phyloP scores from a whole-genome alignment of 441 rosid genomes.

The Adansonia rubrostipa region DNA sequence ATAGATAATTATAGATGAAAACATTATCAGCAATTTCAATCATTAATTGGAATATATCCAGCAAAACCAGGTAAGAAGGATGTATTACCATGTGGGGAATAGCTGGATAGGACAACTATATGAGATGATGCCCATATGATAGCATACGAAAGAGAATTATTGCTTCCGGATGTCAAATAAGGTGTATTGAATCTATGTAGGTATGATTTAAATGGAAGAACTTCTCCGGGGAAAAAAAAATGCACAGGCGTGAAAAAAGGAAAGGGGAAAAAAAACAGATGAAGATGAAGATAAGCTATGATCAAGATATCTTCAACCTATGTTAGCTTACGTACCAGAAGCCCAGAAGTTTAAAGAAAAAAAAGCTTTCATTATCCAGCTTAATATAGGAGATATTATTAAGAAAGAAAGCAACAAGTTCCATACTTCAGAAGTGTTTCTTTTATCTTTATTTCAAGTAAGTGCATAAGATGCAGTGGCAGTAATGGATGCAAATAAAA shows the following conservation, averaged over 20 bases:
- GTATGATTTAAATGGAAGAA: conserved; percentile 60
- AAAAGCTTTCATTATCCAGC: no score
- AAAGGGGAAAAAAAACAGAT: no score
- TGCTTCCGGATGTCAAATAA: conserved; percentile 61
- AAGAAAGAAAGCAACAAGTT: not conserved
- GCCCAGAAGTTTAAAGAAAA: no score
- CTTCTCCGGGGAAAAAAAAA: conserved; percentile 42
- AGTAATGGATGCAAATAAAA: no score
- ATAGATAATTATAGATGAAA: not conserved
- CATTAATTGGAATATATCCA: not conserved
- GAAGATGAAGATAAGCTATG: conserved; percentile 24
- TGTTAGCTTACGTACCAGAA: not conserved
- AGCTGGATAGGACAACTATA: conserved; percentile 72
- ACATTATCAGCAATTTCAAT: not conserved
- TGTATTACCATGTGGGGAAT: conserved; percentile 64
- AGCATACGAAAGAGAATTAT: conserved; percentile 70
- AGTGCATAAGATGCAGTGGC: conserved; percentile 11
- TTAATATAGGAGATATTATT: not conserved
- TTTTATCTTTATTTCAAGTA: not conserved
- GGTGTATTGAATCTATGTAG: conserved; percentile 69
- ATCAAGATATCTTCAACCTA: not conserved
- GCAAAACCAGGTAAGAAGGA: not conserved
- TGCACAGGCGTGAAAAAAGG: not conserved
- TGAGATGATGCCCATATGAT: conserved; percentile 73
- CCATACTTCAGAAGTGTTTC: not conserved